A percentile compares a stretch with the other conserved stretches of the same genome.
Conservation (phyloP, 2,329 filamentous ascomycete genomes). For the Xylogone sp. region DNA sequence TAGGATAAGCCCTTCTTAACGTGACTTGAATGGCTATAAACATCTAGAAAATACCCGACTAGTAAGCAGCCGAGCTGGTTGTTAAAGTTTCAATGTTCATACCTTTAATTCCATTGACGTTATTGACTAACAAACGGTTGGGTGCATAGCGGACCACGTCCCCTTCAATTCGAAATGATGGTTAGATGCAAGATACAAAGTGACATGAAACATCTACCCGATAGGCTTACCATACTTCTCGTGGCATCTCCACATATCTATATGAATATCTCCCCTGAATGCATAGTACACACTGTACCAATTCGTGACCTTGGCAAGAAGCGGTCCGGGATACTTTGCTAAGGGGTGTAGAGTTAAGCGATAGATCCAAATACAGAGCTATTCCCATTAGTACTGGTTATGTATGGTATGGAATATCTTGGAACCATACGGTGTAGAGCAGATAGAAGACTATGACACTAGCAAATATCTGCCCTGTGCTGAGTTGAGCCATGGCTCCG, state of each 20-base stretch:
- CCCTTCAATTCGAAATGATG: constrained; percentile 11
- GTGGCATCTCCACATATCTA: constrained; percentile 29
- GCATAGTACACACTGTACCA: constrained; percentile 26
- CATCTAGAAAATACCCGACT: constrained; percentile 38
- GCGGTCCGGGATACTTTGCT: constrained; percentile 29
- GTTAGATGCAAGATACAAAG: constrained; percentile 32
- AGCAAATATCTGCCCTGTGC: too few species aligned
- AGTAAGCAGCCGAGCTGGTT: not conserved
- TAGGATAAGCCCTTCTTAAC: constrained; percentile 67
- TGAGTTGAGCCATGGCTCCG: too few species aligned
- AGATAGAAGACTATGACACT: too few species aligned
- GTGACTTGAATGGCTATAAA: constrained; percentile 59
- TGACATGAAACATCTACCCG: constrained; percentile 2
- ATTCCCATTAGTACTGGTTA: too few species aligned
- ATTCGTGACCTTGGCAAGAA: constrained; percentile 23
- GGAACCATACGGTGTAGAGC: too few species aligned
- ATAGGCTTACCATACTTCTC: constrained; percentile 26
- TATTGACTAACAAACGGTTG: constrained; percentile 10
- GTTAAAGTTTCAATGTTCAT: not conserved
- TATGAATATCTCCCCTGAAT: constrained; percentile 30
- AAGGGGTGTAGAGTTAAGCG: constrained; percentile 24
- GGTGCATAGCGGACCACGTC: constrained; percentile 18
- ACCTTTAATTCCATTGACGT: constrained; percentile 9
- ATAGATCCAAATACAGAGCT: constrained; percentile 9
- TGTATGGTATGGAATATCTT: too few species aligned